Base-by-base conservation (phyloP, 1,139 yeast genomes). In the Lodderomyces pseudojiufengensis region DNA sequence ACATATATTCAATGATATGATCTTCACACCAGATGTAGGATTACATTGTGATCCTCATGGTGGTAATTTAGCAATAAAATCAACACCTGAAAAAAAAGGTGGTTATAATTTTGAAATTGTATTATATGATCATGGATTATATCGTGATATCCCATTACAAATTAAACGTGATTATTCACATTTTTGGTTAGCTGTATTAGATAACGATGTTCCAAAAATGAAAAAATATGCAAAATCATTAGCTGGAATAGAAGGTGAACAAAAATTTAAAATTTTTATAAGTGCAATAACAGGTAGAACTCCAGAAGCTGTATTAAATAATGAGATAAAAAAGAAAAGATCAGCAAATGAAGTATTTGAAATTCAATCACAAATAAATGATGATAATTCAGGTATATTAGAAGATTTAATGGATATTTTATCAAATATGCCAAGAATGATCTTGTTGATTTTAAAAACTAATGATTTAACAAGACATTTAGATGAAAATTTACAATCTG, bases 21-120 rank as follows among this genome's bases (percentile, higher is more conserved):
- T 94, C 31, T 92, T 92, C 63, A 84, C 95, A 1, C 95, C 96
- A 0, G 81, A 79, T 21, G 96, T 87, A 12, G 88, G 90, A 0
- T 76, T 92, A 35, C 99, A 92, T 56, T 92, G 98, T 63, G 99
- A 92, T 57, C 98, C 98, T 1, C 99, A 92, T 57, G 96, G 95
- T 10, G 99, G 99, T 1, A 94, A 92, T 51, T 67, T 92, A 43
- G 96, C 97, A 0, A 86, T 92, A 14, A 65, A 88, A 38, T 61
- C 73, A 2, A 51, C 67, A 5, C 51, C 52, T 18, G 56, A 67
- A 3, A 33, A 44, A 5, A 33, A 42, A 9, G 63, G 67, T 34
- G 76, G 78, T 2, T 86, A 81, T 55, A 90, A 92, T 55, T 94
- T 92, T 55, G 98, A 94, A 57, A 85, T 94, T 39, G 69, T 94